Evolutionary conservation across 2,329 filamentous ascomycete species (phyloP).

Genomic region (Sporothrix euskadiensis): DNA sequence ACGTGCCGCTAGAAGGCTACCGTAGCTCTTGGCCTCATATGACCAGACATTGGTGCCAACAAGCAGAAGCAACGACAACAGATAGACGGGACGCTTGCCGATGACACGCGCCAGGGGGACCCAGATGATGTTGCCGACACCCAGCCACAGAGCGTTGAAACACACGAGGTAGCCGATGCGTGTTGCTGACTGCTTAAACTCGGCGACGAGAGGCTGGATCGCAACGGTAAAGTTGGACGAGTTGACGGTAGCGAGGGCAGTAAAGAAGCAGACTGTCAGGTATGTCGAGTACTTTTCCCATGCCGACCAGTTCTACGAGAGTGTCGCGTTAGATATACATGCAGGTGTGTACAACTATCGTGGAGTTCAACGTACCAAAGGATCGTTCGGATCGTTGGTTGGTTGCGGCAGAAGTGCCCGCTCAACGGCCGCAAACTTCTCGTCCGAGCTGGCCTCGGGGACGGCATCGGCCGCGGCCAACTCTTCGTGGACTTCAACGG

Average conservation of each 20-base stretch:
- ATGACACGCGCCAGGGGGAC: background rate
- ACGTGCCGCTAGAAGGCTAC: background rate
- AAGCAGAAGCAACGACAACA: background rate
- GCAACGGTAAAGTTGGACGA: conserved; percentile 4
- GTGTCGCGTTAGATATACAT: background rate
- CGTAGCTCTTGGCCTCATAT: background rate
- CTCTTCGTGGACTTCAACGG: background rate
- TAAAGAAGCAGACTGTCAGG: background rate
- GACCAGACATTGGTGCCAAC: background rate
- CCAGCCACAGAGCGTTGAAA: background rate
- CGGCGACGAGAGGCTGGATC: background rate
- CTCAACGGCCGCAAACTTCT: background rate
- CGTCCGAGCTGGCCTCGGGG: background rate
- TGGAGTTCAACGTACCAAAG: background rate
- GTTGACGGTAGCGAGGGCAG: background rate
- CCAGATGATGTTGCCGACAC: background rate
- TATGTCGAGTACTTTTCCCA: conserved; percentile 6
- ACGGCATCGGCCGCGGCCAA: background rate
- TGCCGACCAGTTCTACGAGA: background rate
- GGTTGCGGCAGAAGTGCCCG: background rate
- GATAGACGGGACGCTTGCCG: background rate
- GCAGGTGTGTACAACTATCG: background rate
- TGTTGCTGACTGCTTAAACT: background rate
- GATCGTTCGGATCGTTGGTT: background rate
- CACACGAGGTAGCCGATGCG: background rate